phyloP scores from a whole-genome alignment of 331 rosid genomes.

The Stylosanthes scabra region DNA sequence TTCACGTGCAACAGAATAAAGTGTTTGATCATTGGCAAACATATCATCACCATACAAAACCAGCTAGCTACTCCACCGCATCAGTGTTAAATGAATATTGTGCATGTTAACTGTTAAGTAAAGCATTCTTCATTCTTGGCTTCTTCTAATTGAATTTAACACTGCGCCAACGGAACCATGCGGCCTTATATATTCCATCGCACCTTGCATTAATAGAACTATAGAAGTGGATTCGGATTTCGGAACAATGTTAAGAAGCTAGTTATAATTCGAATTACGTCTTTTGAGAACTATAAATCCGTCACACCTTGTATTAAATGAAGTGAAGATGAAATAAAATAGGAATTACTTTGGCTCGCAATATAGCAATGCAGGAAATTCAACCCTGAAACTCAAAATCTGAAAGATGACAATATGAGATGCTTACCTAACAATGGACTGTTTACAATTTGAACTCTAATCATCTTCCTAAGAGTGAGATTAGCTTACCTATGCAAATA shows the following conservation, averaged over 20 bases:
- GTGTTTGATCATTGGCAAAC: background rate
- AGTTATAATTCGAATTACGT: no score
- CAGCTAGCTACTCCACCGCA: constrained; percentile 33
- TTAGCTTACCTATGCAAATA: background rate
- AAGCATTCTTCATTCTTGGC: background rate
- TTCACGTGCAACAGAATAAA: constrained; percentile 5
- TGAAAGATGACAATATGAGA: no score
- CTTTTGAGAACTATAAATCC: no score
- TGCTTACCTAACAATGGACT: background rate
- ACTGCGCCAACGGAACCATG: background rate
- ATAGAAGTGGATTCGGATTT: no score
- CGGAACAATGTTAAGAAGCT: no score
- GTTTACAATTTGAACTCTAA: background rate
- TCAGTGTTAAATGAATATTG: constrained; percentile 15
- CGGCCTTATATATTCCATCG: background rate
- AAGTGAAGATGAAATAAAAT: no score
- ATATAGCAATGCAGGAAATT: background rate
- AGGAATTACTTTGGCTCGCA: no score
- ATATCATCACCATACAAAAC: background rate
- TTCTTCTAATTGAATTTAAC: background rate
- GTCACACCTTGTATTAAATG: no score
- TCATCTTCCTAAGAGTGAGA: background rate
- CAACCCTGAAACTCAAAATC: no score
- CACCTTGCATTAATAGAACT: no score
- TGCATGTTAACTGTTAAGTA: background rate